Conservation (phyloP, 441 rosid genomes). For the Euphorbia celastroides region DNA sequence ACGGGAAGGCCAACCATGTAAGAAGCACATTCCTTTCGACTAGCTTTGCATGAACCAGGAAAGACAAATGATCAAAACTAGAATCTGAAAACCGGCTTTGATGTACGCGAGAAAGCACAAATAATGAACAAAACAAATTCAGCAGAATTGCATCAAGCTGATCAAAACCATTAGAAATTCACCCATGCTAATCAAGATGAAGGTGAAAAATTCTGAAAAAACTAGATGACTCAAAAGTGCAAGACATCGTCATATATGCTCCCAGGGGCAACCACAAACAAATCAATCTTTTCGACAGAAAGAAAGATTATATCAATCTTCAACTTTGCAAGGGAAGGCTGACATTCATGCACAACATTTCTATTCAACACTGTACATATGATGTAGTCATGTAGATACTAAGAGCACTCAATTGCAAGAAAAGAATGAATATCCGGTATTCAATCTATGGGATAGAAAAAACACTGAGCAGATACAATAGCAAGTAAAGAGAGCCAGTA, state of each 20-base stretch:
- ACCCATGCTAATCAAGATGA: background rate
- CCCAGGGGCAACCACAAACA: background rate
- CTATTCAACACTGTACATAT: background rate
- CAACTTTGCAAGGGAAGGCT: background rate
- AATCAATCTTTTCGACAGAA: background rate
- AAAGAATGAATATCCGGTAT: background rate
- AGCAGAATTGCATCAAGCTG: constrained; percentile 5
- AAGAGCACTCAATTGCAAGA: background rate
- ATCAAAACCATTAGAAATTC: constrained; percentile 1
- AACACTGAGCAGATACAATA: too few species aligned
- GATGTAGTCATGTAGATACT: constrained; percentile 2
- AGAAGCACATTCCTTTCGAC: constrained; percentile 99
- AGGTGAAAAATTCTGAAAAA: background rate
- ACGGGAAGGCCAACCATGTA: constrained; percentile 96
- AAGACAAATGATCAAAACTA: constrained; percentile 33
- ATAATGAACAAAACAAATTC: background rate
- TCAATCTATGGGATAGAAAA: constrained; percentile 2
- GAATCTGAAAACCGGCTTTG: background rate
- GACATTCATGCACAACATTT: background rate
- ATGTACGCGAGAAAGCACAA: background rate
- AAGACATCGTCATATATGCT: background rate
- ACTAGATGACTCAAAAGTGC: background rate
- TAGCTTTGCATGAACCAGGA: constrained; percentile 77
- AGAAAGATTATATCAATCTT: constrained; percentile 6
- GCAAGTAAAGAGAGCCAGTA: background rate